phyloP scores from a whole-genome alignment of 306 rosid species.

The Prunus salicina region DNA sequence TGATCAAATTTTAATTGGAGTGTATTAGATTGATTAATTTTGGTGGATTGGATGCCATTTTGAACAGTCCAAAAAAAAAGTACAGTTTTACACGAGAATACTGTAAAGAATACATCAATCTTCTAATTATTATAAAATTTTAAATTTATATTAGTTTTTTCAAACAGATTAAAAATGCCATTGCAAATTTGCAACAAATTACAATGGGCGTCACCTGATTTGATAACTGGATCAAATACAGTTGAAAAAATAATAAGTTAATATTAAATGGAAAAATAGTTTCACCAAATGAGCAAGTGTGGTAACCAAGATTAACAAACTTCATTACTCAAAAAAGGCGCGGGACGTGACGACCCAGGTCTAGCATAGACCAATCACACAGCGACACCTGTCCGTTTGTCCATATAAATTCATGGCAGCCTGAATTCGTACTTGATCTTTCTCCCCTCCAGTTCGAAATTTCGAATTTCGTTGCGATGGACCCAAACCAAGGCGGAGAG shows the following conservation, averaged over 20 bases:
- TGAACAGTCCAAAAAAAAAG: too few species aligned
- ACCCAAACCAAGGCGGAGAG: background rate
- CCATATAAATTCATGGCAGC: background rate
- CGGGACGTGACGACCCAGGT: background rate
- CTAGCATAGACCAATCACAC: background rate
- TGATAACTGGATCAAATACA: too few species aligned
- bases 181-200: background rate
- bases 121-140: too few species aligned
- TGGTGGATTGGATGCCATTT: too few species aligned
- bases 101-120: background rate
- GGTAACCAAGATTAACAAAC: background rate
- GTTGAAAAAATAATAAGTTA: too few species aligned
- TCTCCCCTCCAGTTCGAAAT: background rate
- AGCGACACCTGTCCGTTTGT: background rate
- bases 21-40: too few species aligned
- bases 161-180: too few species aligned
- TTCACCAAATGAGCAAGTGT: background rate
- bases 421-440: background rate
- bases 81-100: too few species aligned
- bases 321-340: background rate
- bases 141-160: too few species aligned
- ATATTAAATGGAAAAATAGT: background rate
- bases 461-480: background rate
- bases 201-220: background rate
- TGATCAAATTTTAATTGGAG: too few species aligned